Base-by-base conservation (phyloP, 225 moss, liverwort and hornwort genomes). In the Sphagnum contortum region DNA sequence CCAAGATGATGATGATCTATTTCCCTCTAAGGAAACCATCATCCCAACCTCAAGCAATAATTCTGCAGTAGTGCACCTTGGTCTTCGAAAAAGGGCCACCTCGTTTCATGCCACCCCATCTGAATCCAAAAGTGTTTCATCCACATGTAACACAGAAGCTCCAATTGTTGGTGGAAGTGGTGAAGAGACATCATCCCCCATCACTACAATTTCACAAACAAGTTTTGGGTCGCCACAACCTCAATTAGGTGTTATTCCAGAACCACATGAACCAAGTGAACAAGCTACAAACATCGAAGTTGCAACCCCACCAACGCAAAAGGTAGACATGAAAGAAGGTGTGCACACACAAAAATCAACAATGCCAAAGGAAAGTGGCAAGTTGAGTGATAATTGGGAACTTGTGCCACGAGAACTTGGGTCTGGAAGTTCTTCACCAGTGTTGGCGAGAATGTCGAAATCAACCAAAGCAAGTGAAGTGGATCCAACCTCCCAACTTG, bases 301-400 rank as follows among this genome's bases (percentile, higher is more conserved):
- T 29, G 29, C 29, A 29, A 29, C 29, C 29, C 29, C 29, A 29
- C 29, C 29, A 29, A 29, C 0, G 29, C 29, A 29, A 29, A 29
- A 29, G 29, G 29, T 29, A 29, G 29, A 29, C 29, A 52, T 6
- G 52, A 52, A 52, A 2, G 6, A 6, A 52, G 52, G 45, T 5
- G 48, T n/a, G 10, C 68, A 13, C 62, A 49, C 76, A 68, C 59
- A 52, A 47, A 62, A 47, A 57, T 50, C 56, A 10, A 68, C 68
- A 62, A 45, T 72, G 69, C 67, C 70, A 11, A 81, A 72, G 60
- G 77, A 75, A 68, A 69, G 55, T 48, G 48, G 58, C 52, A 44
- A 58, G 48, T 54, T 81, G 50, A 74, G 71, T 65, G 81, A 82
- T 62, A 78, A 69, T 12, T 82, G 82, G 82, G 82, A 82, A 71